Percentiles rank a stretch among this genome's conserved stretches.
Conservation (phyloP, 352 stramenopile species). For the Globisporangium orthogonon region DNA sequence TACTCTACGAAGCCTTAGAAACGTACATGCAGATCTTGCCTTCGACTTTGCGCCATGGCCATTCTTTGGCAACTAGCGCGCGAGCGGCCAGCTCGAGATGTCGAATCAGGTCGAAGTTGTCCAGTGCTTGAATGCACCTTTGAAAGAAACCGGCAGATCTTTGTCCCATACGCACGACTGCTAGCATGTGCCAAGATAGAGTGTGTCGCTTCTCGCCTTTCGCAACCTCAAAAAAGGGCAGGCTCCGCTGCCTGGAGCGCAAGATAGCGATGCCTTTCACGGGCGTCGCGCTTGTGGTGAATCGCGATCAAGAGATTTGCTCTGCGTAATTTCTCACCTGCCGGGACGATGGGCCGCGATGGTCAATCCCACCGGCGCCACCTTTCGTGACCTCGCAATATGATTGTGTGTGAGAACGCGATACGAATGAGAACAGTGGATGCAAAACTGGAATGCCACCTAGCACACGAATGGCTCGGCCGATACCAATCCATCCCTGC, state of each 20-base stretch:
- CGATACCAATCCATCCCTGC: background rate
- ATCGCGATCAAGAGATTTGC: slow-evolving; percentile 84
- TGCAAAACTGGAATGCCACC: background rate
- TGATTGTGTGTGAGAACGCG: no score
- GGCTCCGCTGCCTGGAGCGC: slow-evolving; percentile 1
- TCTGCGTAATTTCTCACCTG: slow-evolving; percentile 66
- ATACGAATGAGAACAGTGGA: no score
- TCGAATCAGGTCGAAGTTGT: background rate
- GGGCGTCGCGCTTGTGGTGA: slow-evolving; percentile 34
- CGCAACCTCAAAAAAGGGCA: slow-evolving; percentile 10
- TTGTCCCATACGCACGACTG: slow-evolving; percentile 5
- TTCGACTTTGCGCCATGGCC: no score
- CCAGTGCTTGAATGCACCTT: background rate
- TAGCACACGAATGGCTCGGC: background rate
- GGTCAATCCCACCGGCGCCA: slow-evolving; percentile 37
- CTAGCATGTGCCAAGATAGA: background rate
- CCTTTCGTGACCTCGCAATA: no score
- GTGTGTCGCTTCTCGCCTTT: background rate
- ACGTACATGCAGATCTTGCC: no score
- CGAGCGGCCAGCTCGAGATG: no score
- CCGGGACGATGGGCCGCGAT: slow-evolving; percentile 21
- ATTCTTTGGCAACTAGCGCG: no score
- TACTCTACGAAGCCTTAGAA: no score
- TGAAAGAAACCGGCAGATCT: background rate
- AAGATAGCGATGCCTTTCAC: background rate